phyloP scores from a whole-genome alignment of 2,329 filamentous ascomycete species.

The Calcarisporium arbuscula region DNA sequence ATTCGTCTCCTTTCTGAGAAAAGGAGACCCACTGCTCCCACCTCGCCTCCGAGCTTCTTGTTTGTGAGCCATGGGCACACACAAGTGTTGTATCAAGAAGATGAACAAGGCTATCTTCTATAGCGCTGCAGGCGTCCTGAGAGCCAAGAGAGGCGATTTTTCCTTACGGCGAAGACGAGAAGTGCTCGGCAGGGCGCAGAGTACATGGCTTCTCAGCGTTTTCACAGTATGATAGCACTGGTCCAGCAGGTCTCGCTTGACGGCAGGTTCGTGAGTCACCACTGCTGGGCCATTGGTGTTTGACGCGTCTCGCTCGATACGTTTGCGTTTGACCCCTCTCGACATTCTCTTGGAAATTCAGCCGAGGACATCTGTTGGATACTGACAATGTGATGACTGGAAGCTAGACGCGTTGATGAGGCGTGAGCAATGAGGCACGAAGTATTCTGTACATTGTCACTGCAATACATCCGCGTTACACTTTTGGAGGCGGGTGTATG shows the following conservation, averaged over 20 bases:
- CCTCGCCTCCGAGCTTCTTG: slow-evolving; percentile 31
- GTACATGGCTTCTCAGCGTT: slow-evolving; percentile 64
- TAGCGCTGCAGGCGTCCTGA: slow-evolving; percentile 16
- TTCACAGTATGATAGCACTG: slow-evolving; percentile 61
- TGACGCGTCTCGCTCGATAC: slow-evolving; percentile 16
- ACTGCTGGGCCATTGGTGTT: slow-evolving; percentile 10
- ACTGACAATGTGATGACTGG: too few species aligned
- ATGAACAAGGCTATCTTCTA: slow-evolving; percentile 39
- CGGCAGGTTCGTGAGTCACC: slow-evolving; percentile 12
- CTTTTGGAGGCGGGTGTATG: too few species aligned
- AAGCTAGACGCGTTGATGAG: too few species aligned
- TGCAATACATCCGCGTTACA: too few species aligned
- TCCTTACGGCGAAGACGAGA: slow-evolving; percentile 57
- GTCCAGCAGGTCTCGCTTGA: slow-evolving; percentile 57
- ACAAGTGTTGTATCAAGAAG: slow-evolving; percentile 68
- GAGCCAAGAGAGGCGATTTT: slow-evolving; percentile 45
- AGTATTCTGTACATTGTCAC: too few species aligned
- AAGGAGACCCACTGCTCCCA: slow-evolving; percentile 54
- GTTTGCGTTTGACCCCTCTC: slow-evolving; percentile 20
- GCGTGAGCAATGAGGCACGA: too few species aligned
- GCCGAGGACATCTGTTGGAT: too few species aligned
- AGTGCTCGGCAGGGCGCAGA: slow-evolving; percentile 57
- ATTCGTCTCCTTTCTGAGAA: slow-evolving; percentile 56
- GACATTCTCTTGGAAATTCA: slow-evolving; percentile 19
- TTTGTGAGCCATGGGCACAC: slow-evolving; percentile 45